Base-by-base conservation (phyloP, 2,329 filamentous ascomycete species). In the Lomentospora prolificans region DNA sequence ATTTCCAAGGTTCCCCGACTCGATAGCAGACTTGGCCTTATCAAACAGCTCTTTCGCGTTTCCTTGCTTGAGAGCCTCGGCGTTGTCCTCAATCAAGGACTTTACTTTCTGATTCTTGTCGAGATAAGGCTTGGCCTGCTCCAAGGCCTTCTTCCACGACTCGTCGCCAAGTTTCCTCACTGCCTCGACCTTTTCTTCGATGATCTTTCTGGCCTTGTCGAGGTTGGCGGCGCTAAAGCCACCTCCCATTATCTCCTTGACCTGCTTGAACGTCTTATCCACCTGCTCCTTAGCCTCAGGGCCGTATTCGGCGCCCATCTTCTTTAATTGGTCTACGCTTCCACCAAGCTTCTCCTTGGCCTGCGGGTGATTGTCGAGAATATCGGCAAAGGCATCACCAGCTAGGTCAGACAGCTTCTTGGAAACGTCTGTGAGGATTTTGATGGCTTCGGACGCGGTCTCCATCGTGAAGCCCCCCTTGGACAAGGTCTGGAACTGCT, bases 61-160 rank as follows among this genome's bases (percentile, higher is more conserved):
- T 14, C 85, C 86, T 59, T 81, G 72, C 72, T 86, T 89, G 51
- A 91, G 70, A 0, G 76, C 69, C 56, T 87, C 82, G 50, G 78
- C 75, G 67, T 91, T 90, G 64, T 86, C 74, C 72, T 89, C 85
- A 1, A 90, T 66, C 0, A 89, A 67, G 68, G 89, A 75, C 74
- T 89, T 90, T 57, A 88, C 71, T 70, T 87, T 75, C n/a, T 86
- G 85, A 68, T 81, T 87, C 76, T 89, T 89, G 61, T 90, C 86
- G 1, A 90, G 76, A 58, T 82, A 80, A 0, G 86, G 85, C 73
- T 87, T 83, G 33, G 81, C 83, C 68, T 88, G 75, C 69, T 90
- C 82, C 50, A 87, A 65, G 0, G 81, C 85, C 72, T 88, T 86
- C 60, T 82, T 75, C 84, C 84, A 90, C 0, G 83, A 82, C 68